These are phyloP conservation scores for Schwanniomyces yamadae DNA, from an alignment of 805 yeast genomes.

Conservation along the genomic window DNA sequence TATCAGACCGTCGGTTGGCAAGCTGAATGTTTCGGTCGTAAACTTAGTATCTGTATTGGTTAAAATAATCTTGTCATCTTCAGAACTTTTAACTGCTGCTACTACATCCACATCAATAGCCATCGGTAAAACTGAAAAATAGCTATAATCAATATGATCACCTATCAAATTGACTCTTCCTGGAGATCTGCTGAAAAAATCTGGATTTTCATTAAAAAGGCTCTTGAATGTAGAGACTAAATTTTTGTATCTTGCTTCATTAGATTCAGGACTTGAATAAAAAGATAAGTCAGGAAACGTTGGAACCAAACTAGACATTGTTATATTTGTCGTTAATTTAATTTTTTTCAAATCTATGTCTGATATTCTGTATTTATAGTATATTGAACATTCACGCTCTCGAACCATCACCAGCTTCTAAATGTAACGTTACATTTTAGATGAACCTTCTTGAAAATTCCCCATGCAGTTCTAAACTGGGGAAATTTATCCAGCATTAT, in stretches of 20 bases:
- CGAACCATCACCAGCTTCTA: too few species aligned
- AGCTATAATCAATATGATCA: conserved; percentile 70
- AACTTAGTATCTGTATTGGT: conserved; percentile 37
- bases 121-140: conserved; percentile 69
- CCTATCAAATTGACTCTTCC: conserved; percentile 76
- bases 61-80: conserved; percentile 26
- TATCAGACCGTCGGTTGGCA: conserved; percentile 40
- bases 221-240: conserved; percentile 22
- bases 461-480: too few species aligned
- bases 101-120: conserved; percentile 65
- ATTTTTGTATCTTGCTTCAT: conserved; percentile 25
- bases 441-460: too few species aligned
- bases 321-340: too few species aligned
- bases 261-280: conserved; percentile 29
- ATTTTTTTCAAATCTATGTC: too few species aligned
- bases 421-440: too few species aligned
- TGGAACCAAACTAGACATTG: conserved; percentile 28
- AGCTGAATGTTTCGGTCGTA: conserved; percentile 30
- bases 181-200: conserved; percentile 62
- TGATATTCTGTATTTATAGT: too few species aligned
- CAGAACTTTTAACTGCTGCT: conserved; percentile 44
- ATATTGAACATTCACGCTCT: too few species aligned
- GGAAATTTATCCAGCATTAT: too few species aligned
- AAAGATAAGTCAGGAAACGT: conserved; percentile 31
- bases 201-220: conserved; percentile 30